These are phyloP conservation scores for Beta corolliflora DNA, from an alignment of 179 eudicot genomes.

Conservation along the genomic window DNA sequence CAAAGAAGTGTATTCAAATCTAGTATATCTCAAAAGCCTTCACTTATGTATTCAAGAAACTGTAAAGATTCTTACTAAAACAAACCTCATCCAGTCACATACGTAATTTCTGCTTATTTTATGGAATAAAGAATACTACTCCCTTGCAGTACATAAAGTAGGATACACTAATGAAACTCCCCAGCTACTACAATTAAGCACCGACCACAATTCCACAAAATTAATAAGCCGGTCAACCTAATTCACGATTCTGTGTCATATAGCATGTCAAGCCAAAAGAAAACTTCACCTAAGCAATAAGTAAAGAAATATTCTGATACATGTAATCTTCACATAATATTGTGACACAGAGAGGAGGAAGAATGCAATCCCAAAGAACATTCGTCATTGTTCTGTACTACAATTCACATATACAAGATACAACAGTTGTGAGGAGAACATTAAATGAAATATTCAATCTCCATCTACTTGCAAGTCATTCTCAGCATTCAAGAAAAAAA, in stretches of 20 bases:
- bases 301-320: background rate
- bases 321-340: background rate
- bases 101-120: background rate
- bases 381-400: no score
- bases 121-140: background rate
- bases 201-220: no score
- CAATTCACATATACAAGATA: no score
- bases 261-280: background rate
- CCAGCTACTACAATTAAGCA: no score
- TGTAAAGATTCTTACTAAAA: background rate
- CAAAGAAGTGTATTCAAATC: background rate
- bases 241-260: background rate
- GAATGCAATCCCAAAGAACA: background rate
- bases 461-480: no score
- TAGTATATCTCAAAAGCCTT: background rate
- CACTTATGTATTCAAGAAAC: background rate
- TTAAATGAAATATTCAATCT: no score
- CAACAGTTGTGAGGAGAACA: no score
- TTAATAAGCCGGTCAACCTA: background rate
- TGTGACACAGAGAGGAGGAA: background rate
- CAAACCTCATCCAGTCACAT: background rate
- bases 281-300: background rate
- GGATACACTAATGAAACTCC: background rate
- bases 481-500: no score
- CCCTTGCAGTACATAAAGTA: background rate